Evolutionary conservation across 257 asterid genomes (phyloP).

Genomic region (Euphrasia confusa): DNA sequence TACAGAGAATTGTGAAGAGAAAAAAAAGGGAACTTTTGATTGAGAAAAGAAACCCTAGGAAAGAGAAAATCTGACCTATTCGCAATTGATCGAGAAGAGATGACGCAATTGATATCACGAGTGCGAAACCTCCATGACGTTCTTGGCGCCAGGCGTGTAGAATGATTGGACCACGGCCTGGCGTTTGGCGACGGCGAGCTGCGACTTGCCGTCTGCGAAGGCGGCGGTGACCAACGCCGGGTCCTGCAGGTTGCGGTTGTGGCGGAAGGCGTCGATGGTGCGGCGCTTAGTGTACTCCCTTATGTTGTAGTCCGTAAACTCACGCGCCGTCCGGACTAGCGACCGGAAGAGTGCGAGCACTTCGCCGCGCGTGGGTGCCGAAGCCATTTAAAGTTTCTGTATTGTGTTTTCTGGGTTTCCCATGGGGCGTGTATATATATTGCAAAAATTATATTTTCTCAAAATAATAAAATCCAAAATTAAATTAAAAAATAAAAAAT

Average conservation of each 20-base stretch:
- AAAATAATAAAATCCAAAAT: too few species aligned
- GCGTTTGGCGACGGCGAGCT: constrained; percentile 74
- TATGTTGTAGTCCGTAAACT: constrained; percentile 72
- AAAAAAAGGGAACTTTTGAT: neutral
- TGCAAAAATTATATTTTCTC: too few species aligned
- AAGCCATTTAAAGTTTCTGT: constrained; percentile 31
- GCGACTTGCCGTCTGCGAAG: constrained; percentile 68
- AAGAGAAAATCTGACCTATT: constrained; percentile 24
- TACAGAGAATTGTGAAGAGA: neutral
- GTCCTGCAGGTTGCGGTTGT: constrained; percentile 47
- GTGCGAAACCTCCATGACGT: constrained; percentile 65
- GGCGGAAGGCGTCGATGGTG: constrained; percentile 70
- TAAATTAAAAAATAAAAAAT: too few species aligned
- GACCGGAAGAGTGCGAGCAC: constrained; percentile 75
- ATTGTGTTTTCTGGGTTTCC: neutral
- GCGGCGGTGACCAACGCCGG: constrained; percentile 52
- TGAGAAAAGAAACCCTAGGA: constrained; percentile 17
- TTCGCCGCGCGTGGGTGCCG: constrained; percentile 55
- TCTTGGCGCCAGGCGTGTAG: constrained; percentile 64
- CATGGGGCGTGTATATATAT: too few species aligned
- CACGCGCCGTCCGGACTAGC: constrained; percentile 66
- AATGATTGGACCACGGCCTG: constrained; percentile 79
- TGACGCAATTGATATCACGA: constrained; percentile 18
- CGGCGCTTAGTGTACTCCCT: constrained; percentile 89
- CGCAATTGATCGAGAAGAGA: neutral